phyloP scores from a whole-genome alignment of 1,284 basidiomycete species.

The Apiotrichum porosum region DNA sequence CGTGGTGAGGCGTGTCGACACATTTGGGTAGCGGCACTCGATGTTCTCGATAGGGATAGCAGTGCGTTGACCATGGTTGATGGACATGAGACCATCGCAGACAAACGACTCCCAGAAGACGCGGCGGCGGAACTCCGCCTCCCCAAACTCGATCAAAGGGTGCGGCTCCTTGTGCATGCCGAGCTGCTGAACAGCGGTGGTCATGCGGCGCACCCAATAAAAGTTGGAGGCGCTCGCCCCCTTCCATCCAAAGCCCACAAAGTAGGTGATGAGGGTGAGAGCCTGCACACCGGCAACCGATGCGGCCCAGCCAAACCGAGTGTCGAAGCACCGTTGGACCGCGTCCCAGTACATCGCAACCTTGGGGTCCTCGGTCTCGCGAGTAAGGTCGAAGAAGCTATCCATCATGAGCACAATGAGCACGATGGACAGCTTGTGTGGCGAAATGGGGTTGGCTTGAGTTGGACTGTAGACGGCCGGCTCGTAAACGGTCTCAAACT shows the following conservation, averaged over 20 bases:
- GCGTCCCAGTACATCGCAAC: constrained; percentile 40
- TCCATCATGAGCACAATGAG: constrained; percentile 40
- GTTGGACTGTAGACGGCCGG: constrained; percentile 40
- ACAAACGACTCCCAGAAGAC: constrained; percentile 40
- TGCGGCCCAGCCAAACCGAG: constrained; percentile 40
- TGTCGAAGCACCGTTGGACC: constrained; percentile 40
- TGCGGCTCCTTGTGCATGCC: constrained; percentile 43
- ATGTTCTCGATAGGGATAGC: constrained; percentile 36
- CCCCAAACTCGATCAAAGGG: constrained; percentile 29
- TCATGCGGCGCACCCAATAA: constrained; percentile 42
- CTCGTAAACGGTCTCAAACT: constrained; percentile 38
- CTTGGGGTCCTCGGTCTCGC: constrained; percentile 26
- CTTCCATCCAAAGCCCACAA: constrained; percentile 42
- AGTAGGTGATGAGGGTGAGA: constrained; percentile 31
- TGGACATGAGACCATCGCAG: constrained; percentile 36
- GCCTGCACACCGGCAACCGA: constrained; percentile 42
- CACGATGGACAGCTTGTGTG: constrained; percentile 44
- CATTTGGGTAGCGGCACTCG: constrained; percentile 31
- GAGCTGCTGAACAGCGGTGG: constrained; percentile 36
- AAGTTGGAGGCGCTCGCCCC: constrained; percentile 39
- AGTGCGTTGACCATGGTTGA: constrained; percentile 39
- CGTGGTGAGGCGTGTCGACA: constrained; percentile 11
- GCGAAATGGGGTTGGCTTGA: constrained; percentile 36
- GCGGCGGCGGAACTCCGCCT: constrained; percentile 37
- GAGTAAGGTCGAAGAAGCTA: constrained; percentile 32